phyloP scores from a whole-genome alignment of 805 yeast genomes.

The Zygosaccharomyces bisporus region DNA sequence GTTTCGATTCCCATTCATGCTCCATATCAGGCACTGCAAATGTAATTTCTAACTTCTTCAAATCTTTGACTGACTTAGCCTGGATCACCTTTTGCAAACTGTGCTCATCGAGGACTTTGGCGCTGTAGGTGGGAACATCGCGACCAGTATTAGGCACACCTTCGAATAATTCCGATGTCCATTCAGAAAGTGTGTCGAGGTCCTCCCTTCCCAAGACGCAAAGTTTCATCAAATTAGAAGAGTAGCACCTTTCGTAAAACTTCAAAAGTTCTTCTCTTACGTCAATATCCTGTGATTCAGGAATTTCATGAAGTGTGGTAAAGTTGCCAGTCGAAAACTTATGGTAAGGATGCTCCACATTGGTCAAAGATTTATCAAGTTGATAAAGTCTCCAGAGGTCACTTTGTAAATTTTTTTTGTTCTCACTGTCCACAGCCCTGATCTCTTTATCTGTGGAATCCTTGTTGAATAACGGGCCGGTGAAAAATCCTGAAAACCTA shows the following conservation, averaged over 20 bases:
- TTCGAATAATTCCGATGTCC: constrained; percentile 67
- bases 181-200: constrained; percentile 61
- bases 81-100: constrained; percentile 52
- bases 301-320: constrained; percentile 65
- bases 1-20: constrained; percentile 61
- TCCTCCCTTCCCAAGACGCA: constrained; percentile 81
- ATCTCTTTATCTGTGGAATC: constrained; percentile 88
- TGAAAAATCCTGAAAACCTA: constrained; percentile 89
- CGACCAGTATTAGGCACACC: constrained; percentile 49
- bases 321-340: constrained; percentile 90
- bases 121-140: constrained; percentile 32
- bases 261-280: constrained; percentile 78
- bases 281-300: constrained; percentile 56
- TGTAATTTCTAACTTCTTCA: constrained; percentile 58
- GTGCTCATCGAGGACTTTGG: constrained; percentile 46
- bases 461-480: constrained; percentile 68
- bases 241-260: constrained; percentile 68
- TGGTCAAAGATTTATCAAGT: constrained; percentile 70
- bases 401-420: constrained; percentile 87
- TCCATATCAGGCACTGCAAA: constrained; percentile 80
- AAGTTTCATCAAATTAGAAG: constrained; percentile 84
- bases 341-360: constrained; percentile 74
- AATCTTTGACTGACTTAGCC: constrained; percentile 82
- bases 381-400: constrained; percentile 89
- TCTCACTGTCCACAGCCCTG: constrained; percentile 92